phyloP scores from a whole-genome alignment of 108 stramenopile species.

The Poteriospumella lacustris region DNA sequence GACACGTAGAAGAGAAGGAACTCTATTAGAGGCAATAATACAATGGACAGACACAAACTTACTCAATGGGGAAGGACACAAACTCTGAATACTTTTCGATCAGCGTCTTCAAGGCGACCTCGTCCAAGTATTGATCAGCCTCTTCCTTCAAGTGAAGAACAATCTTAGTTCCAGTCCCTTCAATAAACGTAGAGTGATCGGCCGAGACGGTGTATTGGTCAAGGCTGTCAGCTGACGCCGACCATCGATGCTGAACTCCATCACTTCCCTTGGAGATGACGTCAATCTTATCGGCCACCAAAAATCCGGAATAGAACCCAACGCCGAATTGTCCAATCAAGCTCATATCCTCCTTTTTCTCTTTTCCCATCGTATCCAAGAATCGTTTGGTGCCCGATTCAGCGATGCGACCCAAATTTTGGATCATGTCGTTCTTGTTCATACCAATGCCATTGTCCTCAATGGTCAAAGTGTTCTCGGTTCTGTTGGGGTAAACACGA shows the following conservation, averaged over 20 bases:
- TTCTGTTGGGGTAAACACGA: slow-evolving; percentile 52
- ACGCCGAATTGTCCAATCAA: slow-evolving; percentile 58
- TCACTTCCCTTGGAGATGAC: slow-evolving; percentile 19
- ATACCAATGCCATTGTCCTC: slow-evolving; percentile 93
- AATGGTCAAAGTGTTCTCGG: slow-evolving; percentile 70
- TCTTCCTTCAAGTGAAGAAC: slow-evolving; percentile 57
- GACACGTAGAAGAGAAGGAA: too few species aligned
- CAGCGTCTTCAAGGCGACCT: slow-evolving; percentile 33
- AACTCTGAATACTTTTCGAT: slow-evolving; percentile 76
- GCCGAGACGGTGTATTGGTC: neutral
- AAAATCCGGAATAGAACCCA: slow-evolving; percentile 57
- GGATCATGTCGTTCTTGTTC: slow-evolving; percentile 81
- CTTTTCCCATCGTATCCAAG: slow-evolving; percentile 52
- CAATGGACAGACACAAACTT: neutral
- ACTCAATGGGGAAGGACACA: slow-evolving; percentile 85
- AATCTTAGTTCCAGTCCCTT: slow-evolving; percentile 50
- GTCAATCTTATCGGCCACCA: slow-evolving; percentile 47
- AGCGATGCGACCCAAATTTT: slow-evolving; percentile 91
- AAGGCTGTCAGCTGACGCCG: slow-evolving; percentile 31
- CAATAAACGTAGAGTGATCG: slow-evolving; percentile 36
- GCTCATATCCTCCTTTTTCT: slow-evolving; percentile 40
- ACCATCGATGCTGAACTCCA: slow-evolving; percentile 46
- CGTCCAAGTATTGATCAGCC: slow-evolving; percentile 54
- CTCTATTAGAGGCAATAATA: neutral
- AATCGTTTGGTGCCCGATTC: slow-evolving; percentile 80